Percentiles rank a stretch among this genome's conserved stretches.
phyloP scores from a whole-genome alignment of 345 rosid genomes.

The Syzygium aqueum region DNA sequence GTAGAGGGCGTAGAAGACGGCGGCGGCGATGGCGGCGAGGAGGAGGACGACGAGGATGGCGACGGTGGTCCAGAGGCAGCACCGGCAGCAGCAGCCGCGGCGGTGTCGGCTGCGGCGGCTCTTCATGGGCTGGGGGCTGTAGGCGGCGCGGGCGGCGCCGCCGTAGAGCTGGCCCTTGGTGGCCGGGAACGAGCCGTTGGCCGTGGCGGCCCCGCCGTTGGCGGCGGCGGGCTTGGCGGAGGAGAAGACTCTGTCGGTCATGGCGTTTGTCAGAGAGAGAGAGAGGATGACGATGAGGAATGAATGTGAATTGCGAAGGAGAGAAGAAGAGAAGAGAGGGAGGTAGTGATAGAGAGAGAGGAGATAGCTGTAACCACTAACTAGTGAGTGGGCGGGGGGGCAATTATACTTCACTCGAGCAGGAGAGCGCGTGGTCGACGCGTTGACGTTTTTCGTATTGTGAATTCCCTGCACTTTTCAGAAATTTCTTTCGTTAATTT shows the following conservation, averaged over 20 bases:
- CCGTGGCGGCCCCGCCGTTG: conserved; percentile 11
- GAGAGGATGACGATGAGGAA: not conserved
- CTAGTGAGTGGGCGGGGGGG: not conserved
- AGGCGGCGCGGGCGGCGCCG: conserved; percentile 27
- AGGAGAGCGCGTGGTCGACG: not conserved
- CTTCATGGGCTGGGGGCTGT: conserved; percentile 20
- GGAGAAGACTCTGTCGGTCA: conserved; percentile 61
- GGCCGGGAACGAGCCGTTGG: conserved; percentile 17
- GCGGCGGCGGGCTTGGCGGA: conserved; percentile 40
- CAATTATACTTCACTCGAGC: not conserved
- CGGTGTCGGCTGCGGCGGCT: conserved; percentile 16
- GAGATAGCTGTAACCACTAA: not conserved
- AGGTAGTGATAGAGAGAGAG: not conserved
- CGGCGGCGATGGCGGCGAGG: conserved; percentile 19
- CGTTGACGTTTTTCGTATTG: not conserved
- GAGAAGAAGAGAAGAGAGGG: not conserved
- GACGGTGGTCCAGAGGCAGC: conserved; percentile 24
- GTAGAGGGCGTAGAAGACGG: conserved; percentile 25
- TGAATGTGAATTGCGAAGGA: not conserved
- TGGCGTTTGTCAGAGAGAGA: conserved; percentile 4
- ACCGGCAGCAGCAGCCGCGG: conserved; percentile 19
- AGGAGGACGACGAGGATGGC: conserved; percentile 18
- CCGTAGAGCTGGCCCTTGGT: conserved; percentile 35
- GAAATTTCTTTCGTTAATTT: not conserved
- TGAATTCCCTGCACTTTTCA: not conserved